Evolutionary conservation across 192 early-diverging fungal genomes (phyloP).

Genomic region (Lobosporangium transversale): DNA sequence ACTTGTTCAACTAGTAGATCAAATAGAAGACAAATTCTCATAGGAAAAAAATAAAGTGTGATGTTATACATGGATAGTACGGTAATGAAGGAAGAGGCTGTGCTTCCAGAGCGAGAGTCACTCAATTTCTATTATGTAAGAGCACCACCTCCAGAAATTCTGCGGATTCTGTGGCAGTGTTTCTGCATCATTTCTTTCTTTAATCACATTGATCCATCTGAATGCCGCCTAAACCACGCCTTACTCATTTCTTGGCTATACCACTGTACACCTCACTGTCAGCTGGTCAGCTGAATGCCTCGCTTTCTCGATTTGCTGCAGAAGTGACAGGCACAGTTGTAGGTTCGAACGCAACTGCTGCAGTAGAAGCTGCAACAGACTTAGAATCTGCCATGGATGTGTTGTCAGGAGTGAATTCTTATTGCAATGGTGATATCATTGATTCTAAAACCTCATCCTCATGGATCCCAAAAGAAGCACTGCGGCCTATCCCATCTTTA

Average conservation of each 20-base stretch:
- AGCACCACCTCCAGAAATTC: too few relatives aligned
- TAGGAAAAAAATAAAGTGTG: too few relatives aligned
- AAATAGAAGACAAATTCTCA: slow-evolving; percentile 25
- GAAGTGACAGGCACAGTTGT: neutral
- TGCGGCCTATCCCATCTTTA: neutral
- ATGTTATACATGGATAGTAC: too few relatives aligned
- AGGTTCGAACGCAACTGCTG: neutral
- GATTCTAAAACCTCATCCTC: neutral
- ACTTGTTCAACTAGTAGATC: slow-evolving; percentile 35
- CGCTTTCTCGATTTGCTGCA: slow-evolving; percentile 5
- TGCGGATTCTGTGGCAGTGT: too few relatives aligned
- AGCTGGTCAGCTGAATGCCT: neutral
- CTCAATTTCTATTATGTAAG: too few relatives aligned
- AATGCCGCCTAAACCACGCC: too few relatives aligned
- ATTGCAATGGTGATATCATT: neutral
- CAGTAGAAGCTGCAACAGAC: neutral
- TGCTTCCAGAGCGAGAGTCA: too few relatives aligned
- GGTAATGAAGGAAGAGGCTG: too few relatives aligned
- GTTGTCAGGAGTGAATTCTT: neutral
- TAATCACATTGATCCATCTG: too few relatives aligned
- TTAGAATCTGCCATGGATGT: neutral
- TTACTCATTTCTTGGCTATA: slow-evolving; percentile 18
- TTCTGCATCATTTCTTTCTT: too few relatives aligned
- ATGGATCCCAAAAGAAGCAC: slow-evolving; percentile 5
- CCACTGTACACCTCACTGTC: slow-evolving; percentile 5